Evolutionary conservation across 352 stramenopile genomes (phyloP).

Genomic region (Sclerospora graminicola): DNA sequence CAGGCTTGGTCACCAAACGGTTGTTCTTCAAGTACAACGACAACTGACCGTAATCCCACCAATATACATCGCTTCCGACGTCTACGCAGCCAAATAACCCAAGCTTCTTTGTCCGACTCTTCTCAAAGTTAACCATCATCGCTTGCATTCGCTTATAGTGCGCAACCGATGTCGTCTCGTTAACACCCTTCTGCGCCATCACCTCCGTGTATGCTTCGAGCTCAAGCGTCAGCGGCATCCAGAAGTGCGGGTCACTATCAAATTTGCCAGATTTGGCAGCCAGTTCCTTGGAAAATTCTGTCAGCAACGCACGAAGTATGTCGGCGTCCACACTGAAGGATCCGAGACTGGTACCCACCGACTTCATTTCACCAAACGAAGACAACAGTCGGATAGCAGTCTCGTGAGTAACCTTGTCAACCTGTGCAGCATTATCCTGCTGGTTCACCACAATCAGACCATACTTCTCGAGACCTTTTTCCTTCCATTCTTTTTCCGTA

Average conservation of each 20-base stretch:
- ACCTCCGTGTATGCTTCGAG: slow-evolving; percentile 87
- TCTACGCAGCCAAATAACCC: slow-evolving; percentile 95
- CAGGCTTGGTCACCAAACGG: slow-evolving; percentile 84
- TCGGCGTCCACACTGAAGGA: slow-evolving; percentile 93
- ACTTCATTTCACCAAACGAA: slow-evolving; percentile 90
- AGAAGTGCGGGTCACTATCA: slow-evolving; percentile 97
- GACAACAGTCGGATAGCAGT: slow-evolving; percentile 90
- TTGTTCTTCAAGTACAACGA: slow-evolving; percentile 98
- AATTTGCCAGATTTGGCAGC: slow-evolving; percentile 88
- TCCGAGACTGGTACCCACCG: slow-evolving; percentile 92
- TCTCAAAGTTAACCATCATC: slow-evolving; percentile 86
- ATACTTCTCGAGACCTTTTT: slow-evolving; percentile 97
- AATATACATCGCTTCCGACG: slow-evolving; percentile 94
- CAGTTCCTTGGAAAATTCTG: slow-evolving; percentile 90
- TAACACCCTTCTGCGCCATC: slow-evolving; percentile 92
- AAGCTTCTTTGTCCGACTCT: slow-evolving; percentile 44
- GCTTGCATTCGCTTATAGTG: slow-evolving; percentile 90
- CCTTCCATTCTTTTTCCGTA: slow-evolving; percentile 88
- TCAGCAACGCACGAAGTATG: slow-evolving; percentile 88
- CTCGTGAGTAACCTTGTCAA: slow-evolving; percentile 97
- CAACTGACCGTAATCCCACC: slow-evolving; percentile 98
- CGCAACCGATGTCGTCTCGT: slow-evolving; percentile 41
- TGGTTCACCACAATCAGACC: slow-evolving; percentile 95
- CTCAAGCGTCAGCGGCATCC: slow-evolving; percentile 96
- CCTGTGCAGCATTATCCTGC: slow-evolving; percentile 86